Evolutionary conservation across 495 filamentous ascomycete species (phyloP).

Genomic region (Apiosordaria backusii): DNA sequence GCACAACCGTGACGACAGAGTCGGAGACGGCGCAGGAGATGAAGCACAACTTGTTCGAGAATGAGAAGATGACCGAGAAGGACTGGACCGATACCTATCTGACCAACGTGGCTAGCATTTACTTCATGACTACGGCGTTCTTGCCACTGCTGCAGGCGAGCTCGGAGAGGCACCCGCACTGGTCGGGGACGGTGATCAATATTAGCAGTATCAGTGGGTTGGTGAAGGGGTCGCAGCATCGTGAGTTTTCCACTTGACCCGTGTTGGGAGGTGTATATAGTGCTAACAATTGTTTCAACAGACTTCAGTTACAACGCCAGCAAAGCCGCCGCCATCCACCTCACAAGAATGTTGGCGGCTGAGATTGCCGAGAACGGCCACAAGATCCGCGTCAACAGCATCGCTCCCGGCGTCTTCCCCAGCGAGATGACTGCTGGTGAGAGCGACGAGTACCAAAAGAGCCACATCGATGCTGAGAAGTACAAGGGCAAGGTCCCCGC

Average conservation of each 20-base stretch:
- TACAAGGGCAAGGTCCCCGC: constrained; percentile 58
- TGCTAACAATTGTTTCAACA: not conserved
- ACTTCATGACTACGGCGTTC: constrained; percentile 48
- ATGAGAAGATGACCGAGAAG: constrained; percentile 48
- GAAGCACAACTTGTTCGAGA: constrained; percentile 47
- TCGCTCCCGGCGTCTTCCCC: constrained; percentile 72
- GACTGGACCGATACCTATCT: constrained; percentile 66
- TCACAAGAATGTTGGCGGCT: constrained; percentile 52
- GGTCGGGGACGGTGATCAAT: constrained; percentile 57
- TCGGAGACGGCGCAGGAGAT: constrained; percentile 50
- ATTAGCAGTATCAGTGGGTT: constrained; percentile 55
- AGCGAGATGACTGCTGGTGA: constrained; percentile 64
- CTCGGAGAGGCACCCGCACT: constrained; percentile 45
- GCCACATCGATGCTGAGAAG: constrained; percentile 56
- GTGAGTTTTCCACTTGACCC: constrained; percentile 22
- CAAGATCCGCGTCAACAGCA: constrained; percentile 65
- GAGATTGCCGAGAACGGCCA: constrained; percentile 38
- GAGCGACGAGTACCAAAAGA: constrained; percentile 61
- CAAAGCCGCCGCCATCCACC: constrained; percentile 72
- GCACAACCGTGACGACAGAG: constrained; percentile 54
- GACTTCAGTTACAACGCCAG: constrained; percentile 66
- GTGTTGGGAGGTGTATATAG: not conserved
- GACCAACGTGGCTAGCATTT: constrained; percentile 72
- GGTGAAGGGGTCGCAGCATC: constrained; percentile 63
- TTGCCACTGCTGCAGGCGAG: constrained; percentile 43